Evolutionary conservation across 108 stramenopile species (phyloP), one percentile per base, ranked within the genome.

Genomic region (Nitzschia sp.): DNA sequence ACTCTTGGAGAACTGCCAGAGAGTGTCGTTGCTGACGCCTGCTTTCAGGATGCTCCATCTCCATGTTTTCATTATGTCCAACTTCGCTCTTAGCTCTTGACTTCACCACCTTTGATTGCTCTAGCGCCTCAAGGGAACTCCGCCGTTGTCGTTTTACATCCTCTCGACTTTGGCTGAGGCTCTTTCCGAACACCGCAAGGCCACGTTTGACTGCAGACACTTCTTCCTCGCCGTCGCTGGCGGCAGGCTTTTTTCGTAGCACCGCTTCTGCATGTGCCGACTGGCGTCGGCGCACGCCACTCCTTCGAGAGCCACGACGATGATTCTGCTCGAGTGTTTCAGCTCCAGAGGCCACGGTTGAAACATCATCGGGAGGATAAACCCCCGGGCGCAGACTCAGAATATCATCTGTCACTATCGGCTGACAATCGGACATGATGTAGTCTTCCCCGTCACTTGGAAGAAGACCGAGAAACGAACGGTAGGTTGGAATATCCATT

Each of bases 161-260:
- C 44, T 47, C 30, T 35, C 32, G 35, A 30, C 2, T 27, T 11
- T 9, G 33, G n/a, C 16, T 16, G 0, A 46, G 68, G 27, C 15
- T 13, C 45, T 63, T 76, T 73, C 17, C 75, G 47, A 68, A 69
- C 44, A 68, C 30, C 1, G 59, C 68, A 21, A 76, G 44, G 26
- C 58, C 66, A 34, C 60, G 34, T 63, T 68, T 62, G 3, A 76
- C 75, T 31, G 75, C 67, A 44, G 67, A 68, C 8, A 56, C 58
- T 15, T 33, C 60, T 2, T 45, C 60, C 44, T 61, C 60, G 21
- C 60, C 60, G 23, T 61, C 60, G 33, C 60, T 61, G 16, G 38
- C 36, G 5, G 17, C 31, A 31, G 55, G 55, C 31, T 56, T 56
- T 2, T 17, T 11, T 50, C 48, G 8, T 6, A 13, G 38, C 13